Evolutionary conservation across 495 filamentous ascomycete species (phyloP).

Genomic region (Usnea hakonensis): DNA sequence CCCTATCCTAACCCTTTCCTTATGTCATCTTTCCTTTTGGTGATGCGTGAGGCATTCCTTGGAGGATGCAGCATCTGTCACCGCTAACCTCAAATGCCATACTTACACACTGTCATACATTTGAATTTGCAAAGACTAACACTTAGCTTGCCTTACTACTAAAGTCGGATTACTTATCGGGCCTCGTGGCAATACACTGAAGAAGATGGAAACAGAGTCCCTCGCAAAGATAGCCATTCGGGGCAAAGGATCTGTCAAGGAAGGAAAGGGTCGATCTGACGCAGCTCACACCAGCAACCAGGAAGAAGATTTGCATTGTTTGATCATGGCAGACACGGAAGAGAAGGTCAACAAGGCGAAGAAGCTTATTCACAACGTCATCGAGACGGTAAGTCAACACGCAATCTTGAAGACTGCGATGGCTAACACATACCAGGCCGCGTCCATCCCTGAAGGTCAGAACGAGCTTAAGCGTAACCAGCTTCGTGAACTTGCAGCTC

Average conservation of each 20-base stretch:
- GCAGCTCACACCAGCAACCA: slow-evolving; percentile 98
- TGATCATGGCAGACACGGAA: slow-evolving; percentile 99
- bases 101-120: slow-evolving; percentile 25
- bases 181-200: slow-evolving; percentile 97
- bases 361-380: slow-evolving; percentile 92
- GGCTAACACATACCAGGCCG: slow-evolving; percentile 53
- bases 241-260: slow-evolving; percentile 98
- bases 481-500: slow-evolving; percentile 88
- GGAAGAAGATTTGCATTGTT: slow-evolving; percentile 96
- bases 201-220: slow-evolving; percentile 98
- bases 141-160: slow-evolving; percentile 71
- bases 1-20: slow-evolving; percentile 69
- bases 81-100: slow-evolving; percentile 50
- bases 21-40: slow-evolving; percentile 42
- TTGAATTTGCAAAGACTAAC: slow-evolving; percentile 65
- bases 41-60: slow-evolving; percentile 32
- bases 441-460: slow-evolving; percentile 95
- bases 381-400: slow-evolving; percentile 76
- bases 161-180: slow-evolving; percentile 99
- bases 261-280: slow-evolving; percentile 97
- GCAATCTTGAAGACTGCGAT: neutral
- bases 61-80: slow-evolving; percentile 22
- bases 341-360: slow-evolving; percentile 98
- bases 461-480: slow-evolving; percentile 98
- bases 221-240: slow-evolving; percentile 97